These are phyloP conservation scores for Tylopilus sp. DNA, from an alignment of 1,284 basidiomycete species.

Conservation along the genomic window DNA sequence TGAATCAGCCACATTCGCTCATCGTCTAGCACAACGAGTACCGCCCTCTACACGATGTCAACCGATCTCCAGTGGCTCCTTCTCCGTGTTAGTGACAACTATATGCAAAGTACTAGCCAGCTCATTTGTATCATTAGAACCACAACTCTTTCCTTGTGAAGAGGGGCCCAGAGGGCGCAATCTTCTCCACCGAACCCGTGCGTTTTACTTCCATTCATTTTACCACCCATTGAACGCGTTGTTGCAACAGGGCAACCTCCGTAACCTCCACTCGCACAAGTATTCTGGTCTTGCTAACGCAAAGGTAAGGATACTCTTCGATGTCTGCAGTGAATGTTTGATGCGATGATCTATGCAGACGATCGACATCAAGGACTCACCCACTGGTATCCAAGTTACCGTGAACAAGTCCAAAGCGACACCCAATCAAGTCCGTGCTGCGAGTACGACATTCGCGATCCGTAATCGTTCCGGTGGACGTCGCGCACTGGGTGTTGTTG, in stretches of 20 bases:
- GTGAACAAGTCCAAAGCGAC: slow-evolving; percentile 78
- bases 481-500: slow-evolving; percentile 78
- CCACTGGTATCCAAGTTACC: slow-evolving; percentile 73
- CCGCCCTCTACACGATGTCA: slow-evolving; percentile 67
- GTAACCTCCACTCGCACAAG: slow-evolving; percentile 89
- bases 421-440: slow-evolving; percentile 62
- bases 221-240: slow-evolving; percentile 7
- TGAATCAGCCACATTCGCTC: slow-evolving; percentile 41
- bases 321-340: background rate
- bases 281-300: slow-evolving; percentile 89
- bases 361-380: slow-evolving; percentile 72
- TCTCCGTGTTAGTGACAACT: slow-evolving; percentile 72
- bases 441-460: slow-evolving; percentile 64
- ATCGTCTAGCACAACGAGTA: slow-evolving; percentile 43
- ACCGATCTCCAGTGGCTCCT: slow-evolving; percentile 93
- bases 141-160: slow-evolving; percentile 90
- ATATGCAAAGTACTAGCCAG: background rate
- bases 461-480: slow-evolving; percentile 81
- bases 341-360: slow-evolving; percentile 54
- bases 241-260: slow-evolving; percentile 78
- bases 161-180: slow-evolving; percentile 73
- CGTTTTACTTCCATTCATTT: slow-evolving; percentile 44
- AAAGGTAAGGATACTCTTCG: slow-evolving; percentile 63
- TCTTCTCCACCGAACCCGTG: slow-evolving; percentile 89
- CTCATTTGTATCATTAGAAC: slow-evolving; percentile 58